Conservation (phyloP, 768 basidiomycete species). For the Phylloporus rhodoxanthus region DNA sequence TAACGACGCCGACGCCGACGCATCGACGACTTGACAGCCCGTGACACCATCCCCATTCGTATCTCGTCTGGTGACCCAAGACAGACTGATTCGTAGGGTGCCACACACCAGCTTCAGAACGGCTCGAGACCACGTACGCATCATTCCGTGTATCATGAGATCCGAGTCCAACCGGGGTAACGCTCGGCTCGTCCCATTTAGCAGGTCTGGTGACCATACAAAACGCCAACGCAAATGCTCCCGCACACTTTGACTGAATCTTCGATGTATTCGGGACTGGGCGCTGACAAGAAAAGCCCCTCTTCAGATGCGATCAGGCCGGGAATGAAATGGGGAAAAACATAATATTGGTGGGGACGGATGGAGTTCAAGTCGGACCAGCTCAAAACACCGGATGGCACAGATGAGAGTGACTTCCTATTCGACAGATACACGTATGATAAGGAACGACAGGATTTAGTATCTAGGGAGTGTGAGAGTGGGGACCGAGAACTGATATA, state of each 20-base stretch:
- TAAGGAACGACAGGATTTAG: conserved; percentile 1
- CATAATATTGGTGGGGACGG: not conserved
- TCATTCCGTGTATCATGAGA: not conserved
- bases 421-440: conserved; percentile 15
- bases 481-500: conserved; percentile 1
- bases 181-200: not conserved
- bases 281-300: not conserved
- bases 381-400: not conserved
- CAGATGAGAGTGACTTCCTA: not conserved
- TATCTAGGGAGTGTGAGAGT: conserved; percentile 9
- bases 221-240: not conserved
- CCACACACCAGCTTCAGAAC: too few relatives aligned
- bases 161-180: not conserved
- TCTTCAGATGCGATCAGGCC: not conserved
- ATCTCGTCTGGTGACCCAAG: too few relatives aligned
- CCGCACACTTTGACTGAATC: not conserved
- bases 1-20: too few relatives aligned
- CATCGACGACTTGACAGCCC: too few relatives aligned
- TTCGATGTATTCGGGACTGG: not conserved
- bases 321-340: not conserved
- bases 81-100: too few relatives aligned
- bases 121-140: too few relatives aligned
- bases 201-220: not conserved
- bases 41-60: too few relatives aligned
- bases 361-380: not conserved